Base-by-base conservation (phyloP, 495 filamentous ascomycete genomes). In the Aspergillus saccharolyticus region DNA sequence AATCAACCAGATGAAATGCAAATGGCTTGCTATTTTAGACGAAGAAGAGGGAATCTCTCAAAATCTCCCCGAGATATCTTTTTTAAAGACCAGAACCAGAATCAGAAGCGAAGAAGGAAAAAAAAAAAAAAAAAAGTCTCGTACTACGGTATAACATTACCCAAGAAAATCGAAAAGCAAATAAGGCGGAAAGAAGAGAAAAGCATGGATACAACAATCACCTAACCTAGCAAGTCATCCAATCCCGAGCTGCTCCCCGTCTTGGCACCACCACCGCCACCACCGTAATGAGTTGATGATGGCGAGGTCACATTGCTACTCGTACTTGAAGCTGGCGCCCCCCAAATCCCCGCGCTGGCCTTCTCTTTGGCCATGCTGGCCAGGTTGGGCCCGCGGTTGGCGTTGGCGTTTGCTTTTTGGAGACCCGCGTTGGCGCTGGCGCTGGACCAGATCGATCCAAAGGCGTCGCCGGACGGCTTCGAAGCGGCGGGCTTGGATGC, bases 331-430 rank as follows among this genome's bases (percentile, higher is more conserved):
- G 83, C 75, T 4, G 82, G 77, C 7, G 86, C 80, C 10, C 94
- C 94, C 91, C 95, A 98, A 63, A 98, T 89, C 2, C 92, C 91
- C 2, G 90, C 90, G 68, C 85, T 91, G 42, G 90, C 90, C 77
- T 96, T 96, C 70, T 97, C 89, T 77, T 96, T 96, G 44, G 91
- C 93, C 76, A 98, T 88, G 67, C 92, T 89, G 19, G 90, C 91
- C 60, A 98, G 78, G 58, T 85, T 89, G 46, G 83, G 83, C 8
- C 90, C 88, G 59, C 88, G 89, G 56, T 80, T 83, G 1, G 81
- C 70, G 14, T 78, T 74, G 3, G 85, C 82, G 43, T 73, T 78
- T 21, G 80, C 74, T 74, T 96, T 98, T 75, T 91, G 89, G 49
- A 92, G 77, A 42, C 90, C 89, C 14, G 80, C 83, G 49, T 81